These are phyloP conservation scores for Saccharomycopsis lassenensis DNA, from an alignment of 805 yeast species.

Conservation along the genomic window DNA sequence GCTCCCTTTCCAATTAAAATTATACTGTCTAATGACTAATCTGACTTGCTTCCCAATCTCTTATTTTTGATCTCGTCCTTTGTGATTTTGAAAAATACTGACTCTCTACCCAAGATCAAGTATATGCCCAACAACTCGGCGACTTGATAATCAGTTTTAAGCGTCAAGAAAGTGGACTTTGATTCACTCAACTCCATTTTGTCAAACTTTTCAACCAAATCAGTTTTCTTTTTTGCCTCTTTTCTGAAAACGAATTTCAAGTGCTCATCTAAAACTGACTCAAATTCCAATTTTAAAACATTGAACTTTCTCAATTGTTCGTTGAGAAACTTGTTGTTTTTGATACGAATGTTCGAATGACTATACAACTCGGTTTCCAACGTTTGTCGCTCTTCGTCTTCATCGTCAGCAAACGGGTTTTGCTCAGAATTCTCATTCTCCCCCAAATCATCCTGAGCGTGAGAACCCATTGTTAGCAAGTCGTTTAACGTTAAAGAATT, in stretches of 20 bases:
- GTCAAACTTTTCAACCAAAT: too few relatives aligned
- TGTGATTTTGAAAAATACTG: constrained; percentile 6
- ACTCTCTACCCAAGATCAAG: constrained; percentile 11
- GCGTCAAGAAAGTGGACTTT: too few relatives aligned
- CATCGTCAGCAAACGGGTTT: constrained; percentile 1
- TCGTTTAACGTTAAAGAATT: constrained; percentile 9
- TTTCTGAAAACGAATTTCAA: too few relatives aligned
- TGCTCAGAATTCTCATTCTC: not conserved
- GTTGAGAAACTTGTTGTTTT: constrained; percentile 5
- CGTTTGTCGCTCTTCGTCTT: constrained; percentile 1
- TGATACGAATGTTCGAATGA: not conserved
- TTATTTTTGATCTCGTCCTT: not conserved
- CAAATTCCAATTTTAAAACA: constrained; percentile 13
- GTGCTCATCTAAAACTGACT: constrained; percentile 11
- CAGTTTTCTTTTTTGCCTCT: too few relatives aligned
- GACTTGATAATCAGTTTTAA: too few relatives aligned
- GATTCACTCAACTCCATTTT: too few relatives aligned
- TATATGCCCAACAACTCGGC: constrained; percentile 14
- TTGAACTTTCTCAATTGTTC: constrained; percentile 11
- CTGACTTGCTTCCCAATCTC: not conserved
- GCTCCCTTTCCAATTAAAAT: too few relatives aligned
- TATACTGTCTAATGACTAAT: not conserved
- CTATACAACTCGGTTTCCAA: too few relatives aligned
- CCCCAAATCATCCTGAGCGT: not conserved
- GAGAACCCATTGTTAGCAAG: not conserved